Percentiles rank a stretch among this genome's conserved stretches.
Evolutionary conservation across 169 alveolate genomes (phyloP).

Genomic region (Eimeria acervulina): DNA sequence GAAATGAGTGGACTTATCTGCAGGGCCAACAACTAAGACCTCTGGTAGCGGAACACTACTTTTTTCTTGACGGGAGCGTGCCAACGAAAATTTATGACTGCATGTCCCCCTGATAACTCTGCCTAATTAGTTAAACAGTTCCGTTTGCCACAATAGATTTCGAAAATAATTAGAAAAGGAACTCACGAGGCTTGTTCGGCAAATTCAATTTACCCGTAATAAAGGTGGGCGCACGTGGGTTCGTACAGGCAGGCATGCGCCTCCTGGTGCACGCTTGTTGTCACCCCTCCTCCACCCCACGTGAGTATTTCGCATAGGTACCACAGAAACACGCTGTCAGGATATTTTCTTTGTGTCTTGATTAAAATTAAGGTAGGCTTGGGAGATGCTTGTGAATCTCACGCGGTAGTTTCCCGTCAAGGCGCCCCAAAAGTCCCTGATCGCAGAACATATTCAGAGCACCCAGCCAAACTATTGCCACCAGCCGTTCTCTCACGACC

Average conservation of each 20-base stretch:
- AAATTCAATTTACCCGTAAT: neutral
- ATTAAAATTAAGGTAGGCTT: conserved; percentile 45
- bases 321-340: conserved; percentile 36
- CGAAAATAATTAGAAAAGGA: neutral
- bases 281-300: conserved; percentile 76
- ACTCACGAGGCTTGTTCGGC: neutral
- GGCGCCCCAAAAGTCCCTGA: neutral
- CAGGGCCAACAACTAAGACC: neutral
- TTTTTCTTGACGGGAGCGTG: neutral
- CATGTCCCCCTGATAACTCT: neutral
- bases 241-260: conserved; percentile 73
- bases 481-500: too few species aligned
- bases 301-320: neutral
- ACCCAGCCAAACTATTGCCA: conserved; percentile 12
- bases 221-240: conserved; percentile 49
- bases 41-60: neutral
- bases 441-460: neutral
- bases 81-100: neutral
- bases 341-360: conserved; percentile 55
- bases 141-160: neutral
- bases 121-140: neutral
- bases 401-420: neutral
- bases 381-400: neutral
- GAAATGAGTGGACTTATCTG: neutral
- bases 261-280: conserved; percentile 67